Evolutionary conservation across 768 basidiomycete genomes (phyloP).

Genomic region (Clathrus columnatus): DNA sequence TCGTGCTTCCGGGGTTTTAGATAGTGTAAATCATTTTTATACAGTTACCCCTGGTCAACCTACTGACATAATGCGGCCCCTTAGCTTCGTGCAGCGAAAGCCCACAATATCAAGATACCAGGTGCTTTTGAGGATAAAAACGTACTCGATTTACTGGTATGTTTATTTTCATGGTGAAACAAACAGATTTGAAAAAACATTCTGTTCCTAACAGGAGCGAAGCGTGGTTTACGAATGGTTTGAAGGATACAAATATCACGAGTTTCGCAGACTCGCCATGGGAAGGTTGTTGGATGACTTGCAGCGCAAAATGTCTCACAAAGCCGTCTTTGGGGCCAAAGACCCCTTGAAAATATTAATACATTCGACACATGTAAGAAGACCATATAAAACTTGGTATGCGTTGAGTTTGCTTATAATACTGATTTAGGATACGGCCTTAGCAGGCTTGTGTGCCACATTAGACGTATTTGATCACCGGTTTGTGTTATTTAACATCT

Average conservation of each 20-base stretch:
- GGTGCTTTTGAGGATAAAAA: slow-evolving; percentile 59
- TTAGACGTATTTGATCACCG: slow-evolving; percentile 66
- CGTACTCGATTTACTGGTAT: slow-evolving; percentile 50
- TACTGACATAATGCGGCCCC: background rate
- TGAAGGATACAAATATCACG: slow-evolving; percentile 54
- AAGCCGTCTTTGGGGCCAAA: slow-evolving; percentile 34
- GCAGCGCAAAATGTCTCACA: slow-evolving; percentile 51
- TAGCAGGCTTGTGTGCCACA: slow-evolving; percentile 55
- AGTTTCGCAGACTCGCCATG: slow-evolving; percentile 70
- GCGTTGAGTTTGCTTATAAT: slow-evolving; percentile 28
- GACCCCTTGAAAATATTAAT: slow-evolving; percentile 58
- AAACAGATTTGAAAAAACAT: background rate
- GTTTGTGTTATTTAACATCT: no score
- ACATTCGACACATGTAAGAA: slow-evolving; percentile 20
- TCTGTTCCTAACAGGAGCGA: slow-evolving; percentile 39
- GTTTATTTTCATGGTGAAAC: slow-evolving; percentile 12
- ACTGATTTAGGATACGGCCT: slow-evolving; percentile 57
- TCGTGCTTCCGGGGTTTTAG: slow-evolving; percentile 63
- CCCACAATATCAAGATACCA: slow-evolving; percentile 65
- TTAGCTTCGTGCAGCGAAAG: slow-evolving; percentile 58
- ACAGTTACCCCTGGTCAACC: background rate
- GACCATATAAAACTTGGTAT: background rate
- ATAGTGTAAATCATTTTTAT: slow-evolving; percentile 41
- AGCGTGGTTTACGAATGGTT: slow-evolving; percentile 79
- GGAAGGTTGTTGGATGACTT: slow-evolving; percentile 64